Percentiles rank a stretch among this genome's conserved stretches.
These are phyloP conservation scores for Solanum hybrid DNA, from an alignment of 305 asterid genomes.

Conservation along the genomic window DNA sequence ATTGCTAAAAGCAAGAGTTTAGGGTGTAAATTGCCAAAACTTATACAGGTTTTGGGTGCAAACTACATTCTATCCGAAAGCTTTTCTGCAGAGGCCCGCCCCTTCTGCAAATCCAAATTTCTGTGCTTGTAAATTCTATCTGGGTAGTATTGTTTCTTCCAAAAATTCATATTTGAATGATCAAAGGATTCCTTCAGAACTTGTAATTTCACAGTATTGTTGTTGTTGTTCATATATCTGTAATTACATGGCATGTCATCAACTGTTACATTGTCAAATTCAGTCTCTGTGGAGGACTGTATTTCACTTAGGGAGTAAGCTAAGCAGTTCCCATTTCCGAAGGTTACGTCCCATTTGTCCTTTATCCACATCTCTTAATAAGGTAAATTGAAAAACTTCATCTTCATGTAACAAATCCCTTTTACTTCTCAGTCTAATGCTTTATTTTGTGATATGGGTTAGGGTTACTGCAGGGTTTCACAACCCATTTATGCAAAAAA, in stretches of 20 bases:
- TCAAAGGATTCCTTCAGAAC: background rate
- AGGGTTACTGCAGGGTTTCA: slow-evolving; percentile 33
- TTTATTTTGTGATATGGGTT: background rate
- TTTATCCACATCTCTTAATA: slow-evolving; percentile 13
- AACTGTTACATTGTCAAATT: slow-evolving; percentile 28
- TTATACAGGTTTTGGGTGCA: background rate
- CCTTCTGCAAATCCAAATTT: background rate
- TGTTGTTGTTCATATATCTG: slow-evolving; percentile 10
- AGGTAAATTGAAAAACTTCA: slow-evolving; percentile 24
- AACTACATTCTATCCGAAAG: background rate
- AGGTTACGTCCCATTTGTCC: slow-evolving; percentile 19
- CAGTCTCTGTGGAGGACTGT: slow-evolving; percentile 39
- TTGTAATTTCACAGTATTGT: background rate
- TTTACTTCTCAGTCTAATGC: background rate
- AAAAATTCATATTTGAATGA: background rate
- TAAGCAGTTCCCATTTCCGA: slow-evolving; percentile 11
- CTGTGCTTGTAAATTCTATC: background rate
- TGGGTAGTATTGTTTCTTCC: background rate
- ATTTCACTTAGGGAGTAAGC: slow-evolving; percentile 28
- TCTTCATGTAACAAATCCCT: background rate
- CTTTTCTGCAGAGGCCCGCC: background rate
- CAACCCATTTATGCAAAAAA: slow-evolving; percentile 15
- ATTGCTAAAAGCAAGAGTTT: background rate
- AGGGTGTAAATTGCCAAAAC: background rate
- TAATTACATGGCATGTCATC: slow-evolving; percentile 47